Evolutionary conservation across 2,329 filamentous ascomycete genomes (phyloP), one percentile per base, ranked within the genome.

Genomic region (Fusarium equiseti): DNA sequence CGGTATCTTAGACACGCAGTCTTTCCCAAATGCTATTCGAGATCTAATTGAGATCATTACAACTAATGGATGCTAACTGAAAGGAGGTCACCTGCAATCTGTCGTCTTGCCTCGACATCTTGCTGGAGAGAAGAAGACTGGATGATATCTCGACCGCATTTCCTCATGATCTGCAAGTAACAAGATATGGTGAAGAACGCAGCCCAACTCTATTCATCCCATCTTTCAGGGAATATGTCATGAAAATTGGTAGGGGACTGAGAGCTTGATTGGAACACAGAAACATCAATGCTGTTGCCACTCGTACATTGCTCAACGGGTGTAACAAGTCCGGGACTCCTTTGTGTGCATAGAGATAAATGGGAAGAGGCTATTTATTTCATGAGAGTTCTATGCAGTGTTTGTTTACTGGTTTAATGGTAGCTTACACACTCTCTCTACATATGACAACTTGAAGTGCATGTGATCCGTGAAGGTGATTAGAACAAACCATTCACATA

Each of bases 21-120:
- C 9, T 38, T 38, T 18, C 6, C 16, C 18, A 38, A 38, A 38
- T 4, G 18, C 5, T 16, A 27, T 8, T 10, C 2, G 15, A 7
- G 11, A 10, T 38, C 2, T 6, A 2, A 40, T 2, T 18, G n/a
- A 7, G 5, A 5, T 11, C 10, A 11, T 12, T 11, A 1, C 4
- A 16, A 2, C 26, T 11, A 18, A 18, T 42, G 8, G 11, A 12
- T n/a, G 13, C 2, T 27, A 42, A 5, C 4, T 15, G 15, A 6
- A 13, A 20, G 5, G 16, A n/a, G 12, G 8, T 6, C 8, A 9
- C n/a, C 8, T n/a, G 16, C 8, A 11, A n/a, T 26, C 18, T 52
- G 16, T 8, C 8, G 18, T 11, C 12, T 52, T 52, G 32, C 12
- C 18, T 27, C 10, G 20, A 26, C 9, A 52, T 40, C 9, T 52